Conservation (phyloP, 2,329 filamentous ascomycete species). For the Penicillium sp. region DNA sequence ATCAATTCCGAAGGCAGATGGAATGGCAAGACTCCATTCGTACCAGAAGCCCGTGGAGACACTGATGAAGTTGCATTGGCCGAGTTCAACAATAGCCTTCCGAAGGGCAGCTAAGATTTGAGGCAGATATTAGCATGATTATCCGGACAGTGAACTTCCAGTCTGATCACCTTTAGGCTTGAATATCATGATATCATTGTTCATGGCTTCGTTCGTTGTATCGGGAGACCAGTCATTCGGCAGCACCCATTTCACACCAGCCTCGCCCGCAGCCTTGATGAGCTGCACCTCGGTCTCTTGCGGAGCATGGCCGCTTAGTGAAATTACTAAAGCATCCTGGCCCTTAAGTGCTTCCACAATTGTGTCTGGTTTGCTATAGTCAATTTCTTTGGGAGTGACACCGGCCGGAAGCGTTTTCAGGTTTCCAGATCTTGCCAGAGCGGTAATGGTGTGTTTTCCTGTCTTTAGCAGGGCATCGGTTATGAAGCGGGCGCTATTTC, state of each 20-base stretch:
- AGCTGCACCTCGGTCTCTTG: slow-evolving; percentile 45
- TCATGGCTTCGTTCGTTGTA: slow-evolving; percentile 19
- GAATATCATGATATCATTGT: slow-evolving; percentile 7
- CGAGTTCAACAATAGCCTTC: slow-evolving; percentile 23
- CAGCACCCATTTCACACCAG: slow-evolving; percentile 52
- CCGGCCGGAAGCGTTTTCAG: slow-evolving; percentile 37
- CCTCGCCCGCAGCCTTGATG: slow-evolving; percentile 50
- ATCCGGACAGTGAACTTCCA: neutral
- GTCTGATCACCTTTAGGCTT: slow-evolving; percentile 4
- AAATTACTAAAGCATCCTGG: slow-evolving; percentile 55
- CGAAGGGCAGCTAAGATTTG: slow-evolving; percentile 1
- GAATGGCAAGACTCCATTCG: slow-evolving; percentile 43
- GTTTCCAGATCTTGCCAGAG: slow-evolving; percentile 7
- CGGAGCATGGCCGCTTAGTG: slow-evolving; percentile 41
- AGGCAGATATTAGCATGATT: neutral
- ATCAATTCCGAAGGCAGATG: slow-evolving; percentile 44
- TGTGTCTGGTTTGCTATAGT: slow-evolving; percentile 44
- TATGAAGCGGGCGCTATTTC: slow-evolving; percentile 11
- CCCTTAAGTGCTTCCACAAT: slow-evolving; percentile 49
- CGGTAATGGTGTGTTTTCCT: slow-evolving; percentile 13
- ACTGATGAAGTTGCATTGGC: slow-evolving; percentile 12
- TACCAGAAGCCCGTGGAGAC: slow-evolving; percentile 48
- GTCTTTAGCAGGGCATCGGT: slow-evolving; percentile 7
- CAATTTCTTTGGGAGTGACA: slow-evolving; percentile 33
- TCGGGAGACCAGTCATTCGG: slow-evolving; percentile 50